Percentiles rank a stretch among this genome's conserved stretches.
Evolutionary conservation across 108 stramenopile genomes (phyloP).

Genomic region (Epithemia pelagica): DNA sequence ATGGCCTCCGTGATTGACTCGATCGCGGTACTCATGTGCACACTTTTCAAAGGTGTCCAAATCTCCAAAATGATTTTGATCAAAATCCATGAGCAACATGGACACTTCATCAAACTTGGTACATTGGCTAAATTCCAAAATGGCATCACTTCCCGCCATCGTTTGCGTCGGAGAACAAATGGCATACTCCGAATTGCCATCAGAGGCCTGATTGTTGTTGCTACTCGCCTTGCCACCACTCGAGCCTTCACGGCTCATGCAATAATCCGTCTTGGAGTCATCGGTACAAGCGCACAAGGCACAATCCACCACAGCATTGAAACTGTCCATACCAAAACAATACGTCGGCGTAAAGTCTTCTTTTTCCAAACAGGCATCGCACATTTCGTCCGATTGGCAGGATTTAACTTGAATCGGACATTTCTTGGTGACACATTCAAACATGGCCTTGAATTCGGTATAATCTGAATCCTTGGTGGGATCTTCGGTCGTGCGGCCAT

Average conservation of each 20-base stretch:
- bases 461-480: conserved; percentile 66
- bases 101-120: conserved; percentile 49
- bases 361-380: conserved; percentile 50
- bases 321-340: conserved; percentile 33
- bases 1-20: conserved; percentile 55
- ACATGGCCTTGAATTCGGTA: conserved; percentile 66
- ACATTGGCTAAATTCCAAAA: conserved; percentile 64
- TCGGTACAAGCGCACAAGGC: conserved; percentile 75
- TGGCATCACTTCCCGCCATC: conserved; percentile 44
- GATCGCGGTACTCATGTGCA: conserved; percentile 55
- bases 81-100: conserved; percentile 74
- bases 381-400: conserved; percentile 50
- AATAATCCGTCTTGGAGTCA: conserved; percentile 30
- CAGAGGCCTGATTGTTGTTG: conserved; percentile 24
- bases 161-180: conserved; percentile 58
- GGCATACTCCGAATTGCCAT: conserved; percentile 12
- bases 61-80: conserved; percentile 82
- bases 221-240: conserved; percentile 25
- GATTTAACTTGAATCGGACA: conserved; percentile 73
- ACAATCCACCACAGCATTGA: conserved; percentile 67
- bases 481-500: conserved; percentile 32
- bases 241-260: conserved; percentile 16
- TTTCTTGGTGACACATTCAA: conserved; percentile 60
- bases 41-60: conserved; percentile 84
- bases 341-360: conserved; percentile 37